Percentiles rank a stretch among this genome's conserved stretches.
These are phyloP conservation scores for Aspergillus clavatus DNA, from an alignment of 2,329 filamentous ascomycete genomes.

Conservation along the genomic window DNA sequence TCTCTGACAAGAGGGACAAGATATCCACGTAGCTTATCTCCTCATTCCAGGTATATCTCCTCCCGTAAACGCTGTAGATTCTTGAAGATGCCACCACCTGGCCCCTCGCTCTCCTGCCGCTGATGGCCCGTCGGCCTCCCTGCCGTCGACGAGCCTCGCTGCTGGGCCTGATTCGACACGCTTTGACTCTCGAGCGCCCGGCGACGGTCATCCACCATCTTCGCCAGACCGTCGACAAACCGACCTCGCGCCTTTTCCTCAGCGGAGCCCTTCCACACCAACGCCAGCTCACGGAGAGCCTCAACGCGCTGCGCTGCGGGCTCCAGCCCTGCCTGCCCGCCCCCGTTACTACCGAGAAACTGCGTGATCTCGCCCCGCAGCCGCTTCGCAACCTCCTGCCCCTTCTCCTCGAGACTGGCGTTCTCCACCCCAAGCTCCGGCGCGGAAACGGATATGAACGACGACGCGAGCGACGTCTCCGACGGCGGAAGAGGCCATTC, in stretches of 20 bases:
- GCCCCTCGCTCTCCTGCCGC: slow-evolving; percentile 33
- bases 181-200: slow-evolving; percentile 42
- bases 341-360: slow-evolving; percentile 56
- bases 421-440: slow-evolving; percentile 65
- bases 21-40: no score
- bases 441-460: slow-evolving; percentile 83
- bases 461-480: slow-evolving; percentile 75
- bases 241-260: slow-evolving; percentile 81
- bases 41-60: slow-evolving; percentile 50
- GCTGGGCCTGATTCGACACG: slow-evolving; percentile 27
- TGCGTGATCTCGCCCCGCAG: slow-evolving; percentile 63
- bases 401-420: slow-evolving; percentile 77
- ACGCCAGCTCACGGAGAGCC: slow-evolving; percentile 67
- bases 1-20: neutral
- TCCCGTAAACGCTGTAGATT: slow-evolving; percentile 51
- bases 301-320: slow-evolving; percentile 70
- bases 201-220: slow-evolving; percentile 71
- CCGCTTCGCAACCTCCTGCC: slow-evolving; percentile 69
- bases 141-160: neutral
- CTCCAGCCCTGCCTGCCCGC: slow-evolving; percentile 59
- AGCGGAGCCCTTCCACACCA: slow-evolving; percentile 92
- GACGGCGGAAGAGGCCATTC: slow-evolving; percentile 89
- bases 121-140: slow-evolving; percentile 12
- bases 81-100: slow-evolving; percentile 48
- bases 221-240: slow-evolving; percentile 77